Conservation (phyloP, 495 filamentous ascomycete genomes). For the Penicillium paradoxum region DNA sequence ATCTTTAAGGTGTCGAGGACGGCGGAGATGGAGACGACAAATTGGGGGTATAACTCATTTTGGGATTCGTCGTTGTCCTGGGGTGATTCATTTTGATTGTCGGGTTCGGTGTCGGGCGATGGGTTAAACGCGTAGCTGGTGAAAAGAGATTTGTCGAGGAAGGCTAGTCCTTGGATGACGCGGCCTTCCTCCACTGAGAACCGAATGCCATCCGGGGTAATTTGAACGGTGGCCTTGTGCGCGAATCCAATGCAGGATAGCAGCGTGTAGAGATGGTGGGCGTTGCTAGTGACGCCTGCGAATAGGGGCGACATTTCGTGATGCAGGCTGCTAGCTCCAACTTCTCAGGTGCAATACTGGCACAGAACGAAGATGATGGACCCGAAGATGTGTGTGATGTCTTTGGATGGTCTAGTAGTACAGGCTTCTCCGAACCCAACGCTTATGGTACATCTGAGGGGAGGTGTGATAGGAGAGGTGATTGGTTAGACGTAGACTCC, state of each 20-base stretch:
- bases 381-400: conserved; percentile 18
- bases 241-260: conserved; percentile 83
- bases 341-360: conserved; percentile 5
- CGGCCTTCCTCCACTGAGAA: conserved; percentile 81
- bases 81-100: conserved; percentile 28
- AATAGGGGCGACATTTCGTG: conserved; percentile 54
- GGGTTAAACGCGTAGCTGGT: conserved; percentile 68
- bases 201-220: conserved; percentile 74
- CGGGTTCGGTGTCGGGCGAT: conserved; percentile 18
- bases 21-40: conserved; percentile 80
- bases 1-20: conserved; percentile 94
- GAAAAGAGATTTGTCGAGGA: conserved; percentile 82
- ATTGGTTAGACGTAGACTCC: conserved; percentile 89
- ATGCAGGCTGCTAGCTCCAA: conserved; percentile 3
- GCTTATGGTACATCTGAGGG: conserved; percentile 38
- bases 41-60: conserved; percentile 43
- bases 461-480: conserved; percentile 30
- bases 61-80: conserved; percentile 33
- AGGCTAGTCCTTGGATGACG: conserved; percentile 81
- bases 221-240: conserved; percentile 74
- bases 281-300: conserved; percentile 77
- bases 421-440: conserved; percentile 29
- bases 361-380: conserved; percentile 4
- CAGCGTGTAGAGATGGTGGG: conserved; percentile 81
- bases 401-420: conserved; percentile 36